A percentile compares a stretch with the other conserved stretches of the same genome.
Evolutionary conservation across 148 eudicot species (phyloP).

Genomic region (Rhododendron griersonianum): DNA sequence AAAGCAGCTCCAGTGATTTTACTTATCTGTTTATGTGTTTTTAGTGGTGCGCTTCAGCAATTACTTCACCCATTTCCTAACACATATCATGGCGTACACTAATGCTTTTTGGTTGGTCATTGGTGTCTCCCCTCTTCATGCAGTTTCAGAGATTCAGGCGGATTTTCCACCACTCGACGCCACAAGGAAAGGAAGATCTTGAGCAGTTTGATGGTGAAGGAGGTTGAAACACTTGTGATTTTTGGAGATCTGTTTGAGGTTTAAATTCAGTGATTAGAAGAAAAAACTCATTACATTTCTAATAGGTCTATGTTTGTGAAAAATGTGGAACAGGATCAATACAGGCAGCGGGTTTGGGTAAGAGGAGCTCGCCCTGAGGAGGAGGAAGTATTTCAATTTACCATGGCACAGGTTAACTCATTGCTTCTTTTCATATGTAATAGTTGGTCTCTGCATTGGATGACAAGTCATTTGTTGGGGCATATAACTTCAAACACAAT

Average conservation of each 20-base stretch:
- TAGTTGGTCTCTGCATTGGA: background rate
- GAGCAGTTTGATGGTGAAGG: conserved; percentile 74
- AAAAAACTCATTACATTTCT: background rate
- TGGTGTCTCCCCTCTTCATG: conserved; percentile 8
- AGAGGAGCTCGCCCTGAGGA: conserved; percentile 85
- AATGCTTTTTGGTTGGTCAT: background rate
- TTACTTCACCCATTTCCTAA: background rate
- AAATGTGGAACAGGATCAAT: conserved; percentile 41
- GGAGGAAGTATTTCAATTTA: conserved; percentile 59
- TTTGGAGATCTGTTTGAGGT: background rate
- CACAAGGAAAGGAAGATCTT: conserved; percentile 79
- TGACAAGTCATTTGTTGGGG: no score
- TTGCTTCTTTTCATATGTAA: background rate
- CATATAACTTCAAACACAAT: background rate
- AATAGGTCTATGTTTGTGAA: background rate
- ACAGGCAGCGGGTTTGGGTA: conserved; percentile 87
- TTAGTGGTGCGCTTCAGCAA: background rate
- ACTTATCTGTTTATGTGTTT: background rate
- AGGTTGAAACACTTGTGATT: conserved; percentile 37
- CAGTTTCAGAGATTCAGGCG: conserved; percentile 94
- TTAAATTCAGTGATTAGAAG: background rate
- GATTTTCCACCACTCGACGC: conserved; percentile 84
- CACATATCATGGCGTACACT: background rate
- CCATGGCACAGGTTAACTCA: background rate
- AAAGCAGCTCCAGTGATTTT: background rate